phyloP scores from a whole-genome alignment of 768 basidiomycete species.

The Dendrothele bispora region DNA sequence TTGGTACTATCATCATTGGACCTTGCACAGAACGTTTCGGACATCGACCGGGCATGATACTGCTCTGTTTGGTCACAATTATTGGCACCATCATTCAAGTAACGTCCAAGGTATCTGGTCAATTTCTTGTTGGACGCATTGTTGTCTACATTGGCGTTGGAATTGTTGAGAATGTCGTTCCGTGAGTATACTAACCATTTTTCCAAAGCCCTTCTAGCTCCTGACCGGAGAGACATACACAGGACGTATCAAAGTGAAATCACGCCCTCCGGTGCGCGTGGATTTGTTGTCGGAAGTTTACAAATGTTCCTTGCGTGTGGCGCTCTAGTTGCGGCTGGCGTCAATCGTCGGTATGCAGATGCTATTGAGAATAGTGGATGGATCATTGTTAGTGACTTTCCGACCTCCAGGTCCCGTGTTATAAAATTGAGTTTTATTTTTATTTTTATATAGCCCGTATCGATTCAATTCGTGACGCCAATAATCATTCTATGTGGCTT shows the following conservation, averaged over 20 bases:
- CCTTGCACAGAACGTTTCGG: conserved; percentile 7
- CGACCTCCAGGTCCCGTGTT: neutral
- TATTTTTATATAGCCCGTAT: neutral
- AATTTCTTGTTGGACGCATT: conserved; percentile 5
- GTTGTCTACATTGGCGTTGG: conserved; percentile 6
- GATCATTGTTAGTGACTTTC: conserved; percentile 4
- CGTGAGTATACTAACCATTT: neutral
- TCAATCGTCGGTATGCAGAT: conserved; percentile 2
- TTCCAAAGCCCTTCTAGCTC: neutral
- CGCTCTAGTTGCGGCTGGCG: conserved; percentile 3
- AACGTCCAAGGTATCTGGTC: conserved; percentile 1
- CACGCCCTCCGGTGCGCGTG: conserved; percentile 1
- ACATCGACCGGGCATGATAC: conserved; percentile 1
- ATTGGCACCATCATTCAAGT: conserved; percentile 4
- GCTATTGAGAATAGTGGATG: conserved; percentile 2
- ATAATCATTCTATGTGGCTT: conserved; percentile 4
- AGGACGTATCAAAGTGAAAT: conserved; percentile 8
- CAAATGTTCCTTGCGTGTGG: conserved; percentile 7
- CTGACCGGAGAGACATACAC: neutral
- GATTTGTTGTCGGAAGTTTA: conserved; percentile 6
- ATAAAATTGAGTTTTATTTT: too few species aligned
- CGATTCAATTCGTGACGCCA: conserved; percentile 2
- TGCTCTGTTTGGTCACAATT: conserved; percentile 1
- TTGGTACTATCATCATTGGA: conserved; percentile 5
- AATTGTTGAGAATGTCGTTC: conserved; percentile 7